Evolutionary conservation across 2,329 filamentous ascomycete genomes (phyloP).

Genomic region (Epichloe coenophiala): DNA sequence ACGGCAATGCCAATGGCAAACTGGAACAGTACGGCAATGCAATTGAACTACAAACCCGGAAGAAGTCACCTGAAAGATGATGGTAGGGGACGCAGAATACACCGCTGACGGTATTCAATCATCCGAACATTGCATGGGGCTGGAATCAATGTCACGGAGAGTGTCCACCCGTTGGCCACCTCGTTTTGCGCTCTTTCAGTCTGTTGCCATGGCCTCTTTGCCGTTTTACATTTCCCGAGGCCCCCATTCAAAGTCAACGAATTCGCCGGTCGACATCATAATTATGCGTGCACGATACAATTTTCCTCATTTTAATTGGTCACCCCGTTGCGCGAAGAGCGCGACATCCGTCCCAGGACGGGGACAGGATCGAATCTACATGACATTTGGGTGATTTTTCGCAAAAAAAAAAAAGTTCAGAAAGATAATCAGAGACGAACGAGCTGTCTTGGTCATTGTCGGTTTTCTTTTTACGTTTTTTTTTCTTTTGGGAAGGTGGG

Average conservation of each 20-base stretch:
- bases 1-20: constrained; percentile 28
- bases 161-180: not conserved
- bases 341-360: not conserved
- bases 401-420: constrained; percentile 1
- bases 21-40: constrained; percentile 24
- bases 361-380: not conserved
- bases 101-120: not conserved
- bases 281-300: constrained; percentile 3
- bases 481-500: not conserved
- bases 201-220: not conserved
- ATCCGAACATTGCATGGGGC: not conserved
- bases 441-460: not conserved
- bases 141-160: not conserved
- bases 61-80: constrained; percentile 27
- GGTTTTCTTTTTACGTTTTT: constrained; percentile 1
- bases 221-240: constrained; percentile 5
- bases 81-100: constrained; percentile 10
- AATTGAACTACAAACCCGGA: constrained; percentile 39
- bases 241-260: constrained; percentile 1
- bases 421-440: constrained; percentile 4
- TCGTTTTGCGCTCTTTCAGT: not conserved
- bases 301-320: not conserved
- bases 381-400: constrained; percentile 3
- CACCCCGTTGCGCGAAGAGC: not conserved
- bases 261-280: constrained; percentile 6